Base-by-base conservation (phyloP, 768 basidiomycete species). In the Chlorophyllum brunneum region DNA sequence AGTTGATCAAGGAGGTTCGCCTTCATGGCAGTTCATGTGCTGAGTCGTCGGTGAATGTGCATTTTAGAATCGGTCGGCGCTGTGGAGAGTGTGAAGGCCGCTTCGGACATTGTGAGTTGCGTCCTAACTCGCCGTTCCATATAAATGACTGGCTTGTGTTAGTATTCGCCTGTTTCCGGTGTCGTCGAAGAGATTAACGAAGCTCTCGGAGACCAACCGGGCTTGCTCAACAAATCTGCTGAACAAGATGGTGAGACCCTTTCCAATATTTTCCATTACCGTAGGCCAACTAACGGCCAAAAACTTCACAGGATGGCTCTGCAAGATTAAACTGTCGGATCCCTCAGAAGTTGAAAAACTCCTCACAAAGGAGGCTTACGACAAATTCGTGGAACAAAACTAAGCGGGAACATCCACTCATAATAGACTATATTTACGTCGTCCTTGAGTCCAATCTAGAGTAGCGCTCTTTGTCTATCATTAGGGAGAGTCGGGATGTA, bases 61-160 rank as follows among this genome's bases (percentile, higher is more conserved):
- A 42, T 41, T 51, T 4, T 55, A 94, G 94, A 88, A 40, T 70
- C 83, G 57, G 88, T 95, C 65, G 94, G 94, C 44, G 90, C 90
- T 5, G 92, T 98, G 8, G 94, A 97, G 69, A 95, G 93, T 56
- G 94, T 97, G 51, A 98, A 98, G 67, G 94, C 94, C 24, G 92
- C 93, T 33, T 95, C 94, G 1, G 94, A 98, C 65, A 94, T 98
- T 63, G 91, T 90, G 49, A 24, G 64, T 65, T 31, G 27, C 33
- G 20, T 27, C 18, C 26, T 34, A 8, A 24, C 42, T 54, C 34
- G 11, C 39, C 30, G 38, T 48, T 45, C 26, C 10, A 23, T 31
- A 8, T 51, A 22, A 50, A 42, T 60, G 63, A 55, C 55, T 16
- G 30, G 24, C 30, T 42, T 20, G 50, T 24, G 55, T 36, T n/a